A percentile compares a stretch with the other conserved stretches of the same genome.
Evolutionary conservation across 2,329 filamentous ascomycete genomes (phyloP).

Genomic region (Colletotrichum zoysiae): DNA sequence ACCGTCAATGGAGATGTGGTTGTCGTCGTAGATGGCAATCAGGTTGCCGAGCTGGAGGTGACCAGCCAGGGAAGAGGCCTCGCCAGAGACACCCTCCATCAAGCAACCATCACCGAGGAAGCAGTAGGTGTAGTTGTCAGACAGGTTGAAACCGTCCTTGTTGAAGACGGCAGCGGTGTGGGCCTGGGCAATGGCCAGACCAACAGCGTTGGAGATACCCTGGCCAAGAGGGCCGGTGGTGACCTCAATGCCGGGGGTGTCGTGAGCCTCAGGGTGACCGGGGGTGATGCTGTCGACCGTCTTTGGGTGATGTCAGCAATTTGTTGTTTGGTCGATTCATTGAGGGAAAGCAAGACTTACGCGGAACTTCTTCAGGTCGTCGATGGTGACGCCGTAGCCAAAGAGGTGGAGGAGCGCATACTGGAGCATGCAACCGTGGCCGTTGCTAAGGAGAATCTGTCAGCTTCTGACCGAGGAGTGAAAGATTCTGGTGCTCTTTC

Average conservation of each 20-base stretch:
- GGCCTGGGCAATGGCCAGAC: conserved; percentile 95
- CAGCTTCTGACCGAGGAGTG: neutral
- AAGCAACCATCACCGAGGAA: conserved; percentile 99
- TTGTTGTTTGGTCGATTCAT: neutral
- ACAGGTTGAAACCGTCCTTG: conserved; percentile 90
- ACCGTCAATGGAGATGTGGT: conserved; percentile 96
- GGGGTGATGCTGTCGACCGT: conserved; percentile 81
- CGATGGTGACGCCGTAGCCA: conserved; percentile 86
- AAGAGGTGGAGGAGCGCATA: conserved; percentile 98
- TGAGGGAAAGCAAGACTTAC: conserved; percentile 68
- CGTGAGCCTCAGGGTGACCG: conserved; percentile 95
- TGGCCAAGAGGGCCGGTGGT: conserved; percentile 98
- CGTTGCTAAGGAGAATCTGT: conserved; percentile 75
- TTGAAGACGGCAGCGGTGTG: conserved; percentile 94
- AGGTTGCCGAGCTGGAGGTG: conserved; percentile 98
- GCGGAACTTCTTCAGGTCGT: conserved; percentile 97
- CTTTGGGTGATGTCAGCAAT: conserved; percentile 48
- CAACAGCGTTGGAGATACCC: conserved; percentile 96
- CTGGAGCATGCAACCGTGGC: conserved; percentile 99
- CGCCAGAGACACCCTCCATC: conserved; percentile 96
- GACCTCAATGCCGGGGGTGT: conserved; percentile 96
- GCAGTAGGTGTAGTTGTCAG: conserved; percentile 97
- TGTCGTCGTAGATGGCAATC: conserved; percentile 97
- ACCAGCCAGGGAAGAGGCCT: conserved; percentile 92
- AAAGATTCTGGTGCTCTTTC: neutral